Conservation (phyloP, 1,139 yeast genomes). For the Saccharomyces uvarum region DNA sequence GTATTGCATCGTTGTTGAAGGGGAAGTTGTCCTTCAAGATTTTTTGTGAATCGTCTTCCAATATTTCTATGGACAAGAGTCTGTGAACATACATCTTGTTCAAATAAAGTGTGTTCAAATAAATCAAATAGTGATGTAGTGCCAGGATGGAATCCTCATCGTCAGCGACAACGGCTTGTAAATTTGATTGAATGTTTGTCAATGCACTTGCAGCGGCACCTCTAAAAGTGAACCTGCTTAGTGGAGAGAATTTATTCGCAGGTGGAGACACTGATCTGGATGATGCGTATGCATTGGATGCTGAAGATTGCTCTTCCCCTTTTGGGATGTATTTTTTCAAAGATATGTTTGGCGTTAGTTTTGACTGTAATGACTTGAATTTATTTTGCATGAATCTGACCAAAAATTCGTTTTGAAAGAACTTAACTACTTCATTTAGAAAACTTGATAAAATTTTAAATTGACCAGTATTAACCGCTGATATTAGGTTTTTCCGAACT, state of each 20-base stretch:
- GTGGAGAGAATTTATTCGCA: slow-evolving; percentile 17
- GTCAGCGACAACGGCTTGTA: slow-evolving; percentile 28
- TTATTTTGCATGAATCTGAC: slow-evolving; percentile 27
- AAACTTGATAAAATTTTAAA: slow-evolving; percentile 20
- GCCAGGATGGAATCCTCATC: slow-evolving; percentile 22
- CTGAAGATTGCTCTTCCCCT: slow-evolving; percentile 1
- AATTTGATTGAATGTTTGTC: slow-evolving; percentile 29
- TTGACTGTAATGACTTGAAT: slow-evolving; percentile 23
- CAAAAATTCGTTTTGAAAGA: slow-evolving; percentile 28
- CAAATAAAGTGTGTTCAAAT: slow-evolving; percentile 27
- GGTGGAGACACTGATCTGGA: slow-evolving; percentile 3
- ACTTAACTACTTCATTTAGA: slow-evolving; percentile 22
- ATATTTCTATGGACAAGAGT: slow-evolving; percentile 25
- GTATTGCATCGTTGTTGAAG: slow-evolving; percentile 46
- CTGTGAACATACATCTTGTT: slow-evolving; percentile 18
- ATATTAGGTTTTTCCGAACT: slow-evolving; percentile 39
- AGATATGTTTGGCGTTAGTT: slow-evolving; percentile 15
- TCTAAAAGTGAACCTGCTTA: slow-evolving; percentile 27
- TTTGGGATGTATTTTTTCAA: slow-evolving; percentile 20
- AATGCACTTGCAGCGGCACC: slow-evolving; percentile 29
- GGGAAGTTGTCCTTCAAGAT: slow-evolving; percentile 42
- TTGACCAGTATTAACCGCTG: slow-evolving; percentile 30
- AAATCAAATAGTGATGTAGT: slow-evolving; percentile 28
- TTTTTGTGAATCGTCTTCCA: slow-evolving; percentile 26
- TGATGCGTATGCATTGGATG: slow-evolving; percentile 2